These are phyloP conservation scores for Starmerella roubikii DNA, from an alignment of 805 yeast species.

Conservation along the genomic window DNA sequence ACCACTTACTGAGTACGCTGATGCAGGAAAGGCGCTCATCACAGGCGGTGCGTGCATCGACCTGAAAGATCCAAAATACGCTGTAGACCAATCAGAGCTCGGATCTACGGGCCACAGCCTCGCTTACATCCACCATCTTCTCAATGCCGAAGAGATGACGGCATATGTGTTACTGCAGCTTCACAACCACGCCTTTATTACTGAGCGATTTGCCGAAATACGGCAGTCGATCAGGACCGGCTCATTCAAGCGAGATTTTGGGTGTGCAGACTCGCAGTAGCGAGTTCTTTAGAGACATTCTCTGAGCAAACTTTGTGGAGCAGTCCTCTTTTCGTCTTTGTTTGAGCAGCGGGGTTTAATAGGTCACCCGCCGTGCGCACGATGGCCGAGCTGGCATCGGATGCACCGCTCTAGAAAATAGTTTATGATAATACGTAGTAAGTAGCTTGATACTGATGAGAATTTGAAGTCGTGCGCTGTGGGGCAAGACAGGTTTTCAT, in stretches of 20 bases:
- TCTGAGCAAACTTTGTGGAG: too few species aligned
- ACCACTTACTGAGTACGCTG: conserved; percentile 24
- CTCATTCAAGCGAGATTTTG: conserved; percentile 21
- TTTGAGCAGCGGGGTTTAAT: too few species aligned
- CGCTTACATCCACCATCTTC: conserved; percentile 33
- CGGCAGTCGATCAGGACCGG: conserved; percentile 23
- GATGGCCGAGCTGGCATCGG: too few species aligned
- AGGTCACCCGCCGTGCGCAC: too few species aligned
- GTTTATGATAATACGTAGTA: too few species aligned
- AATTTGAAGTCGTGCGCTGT: too few species aligned
- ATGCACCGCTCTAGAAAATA: too few species aligned
- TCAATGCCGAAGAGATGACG: conserved; percentile 32
- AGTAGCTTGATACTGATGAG: too few species aligned
- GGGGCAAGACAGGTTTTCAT: too few species aligned
- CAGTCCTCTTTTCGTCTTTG: too few species aligned
- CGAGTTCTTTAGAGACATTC: too few species aligned
- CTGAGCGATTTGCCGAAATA: conserved; percentile 24
- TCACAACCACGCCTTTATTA: conserved; percentile 27
- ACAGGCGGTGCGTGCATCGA: conserved; percentile 21
- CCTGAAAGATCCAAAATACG: conserved; percentile 24
- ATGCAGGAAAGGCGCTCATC: conserved; percentile 29
- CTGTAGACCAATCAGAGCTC: conserved; percentile 23
- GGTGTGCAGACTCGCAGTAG: too few species aligned
- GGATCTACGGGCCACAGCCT: conserved; percentile 23
- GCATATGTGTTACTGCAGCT: conserved; percentile 31